These are phyloP conservation scores for Malassezia arunalokei DNA, from an alignment of 1,284 basidiomycete genomes.

Conservation along the genomic window DNA sequence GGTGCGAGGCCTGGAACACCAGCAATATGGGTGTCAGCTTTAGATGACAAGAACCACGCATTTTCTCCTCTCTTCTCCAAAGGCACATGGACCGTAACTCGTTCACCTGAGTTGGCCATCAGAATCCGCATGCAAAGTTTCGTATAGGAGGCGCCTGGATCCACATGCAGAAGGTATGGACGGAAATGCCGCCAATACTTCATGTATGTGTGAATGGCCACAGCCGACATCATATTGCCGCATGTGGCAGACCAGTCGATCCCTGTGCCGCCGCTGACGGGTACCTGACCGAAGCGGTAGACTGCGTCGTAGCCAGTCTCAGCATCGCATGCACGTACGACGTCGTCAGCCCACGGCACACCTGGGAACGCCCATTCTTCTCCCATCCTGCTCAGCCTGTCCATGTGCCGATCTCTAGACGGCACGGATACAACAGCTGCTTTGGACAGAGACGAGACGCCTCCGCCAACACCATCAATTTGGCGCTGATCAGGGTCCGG, in stretches of 20 bases:
- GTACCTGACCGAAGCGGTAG: constrained; percentile 44
- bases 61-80: constrained; percentile 2
- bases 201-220: constrained; percentile 27
- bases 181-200: constrained; percentile 10
- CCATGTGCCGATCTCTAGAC: background rate
- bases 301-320: constrained; percentile 31
- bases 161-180: background rate
- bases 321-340: constrained; percentile 5
- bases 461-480: constrained; percentile 63
- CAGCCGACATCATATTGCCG: constrained; percentile 41
- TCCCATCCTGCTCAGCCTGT: background rate
- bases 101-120: constrained; percentile 27
- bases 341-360: constrained; percentile 24
- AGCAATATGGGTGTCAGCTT: constrained; percentile 27
- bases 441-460: constrained; percentile 65
- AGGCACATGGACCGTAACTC: constrained; percentile 27
- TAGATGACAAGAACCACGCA: constrained; percentile 19
- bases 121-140: constrained; percentile 23
- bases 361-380: constrained; percentile 18
- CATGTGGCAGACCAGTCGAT: constrained; percentile 43
- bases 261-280: constrained; percentile 17
- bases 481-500: constrained; percentile 66
- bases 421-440: constrained; percentile 55
- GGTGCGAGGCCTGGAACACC: constrained; percentile 39
- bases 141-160: constrained; percentile 7